Conservation (phyloP, 495 filamentous ascomycete species). For the Sphaerosporella brunnea region DNA sequence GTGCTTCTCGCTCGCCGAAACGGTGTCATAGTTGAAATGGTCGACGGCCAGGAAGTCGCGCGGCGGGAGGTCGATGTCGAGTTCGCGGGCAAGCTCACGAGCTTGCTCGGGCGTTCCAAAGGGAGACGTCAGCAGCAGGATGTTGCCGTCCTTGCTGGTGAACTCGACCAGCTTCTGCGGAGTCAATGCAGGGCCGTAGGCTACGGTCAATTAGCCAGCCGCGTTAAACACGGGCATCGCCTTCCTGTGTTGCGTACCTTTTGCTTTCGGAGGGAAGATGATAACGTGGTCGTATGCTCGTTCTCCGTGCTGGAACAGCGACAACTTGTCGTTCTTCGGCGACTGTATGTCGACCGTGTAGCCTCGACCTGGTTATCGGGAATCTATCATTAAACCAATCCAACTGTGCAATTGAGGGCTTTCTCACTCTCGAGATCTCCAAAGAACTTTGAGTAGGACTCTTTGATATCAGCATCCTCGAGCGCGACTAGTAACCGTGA, state of each 20-base stretch:
- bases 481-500: constrained; percentile 68
- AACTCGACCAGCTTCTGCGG: constrained; percentile 79
- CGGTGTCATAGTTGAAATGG: constrained; percentile 81
- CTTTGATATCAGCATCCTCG: constrained; percentile 65
- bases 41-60: constrained; percentile 71
- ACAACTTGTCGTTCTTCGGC: constrained; percentile 65
- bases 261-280: constrained; percentile 70
- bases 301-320: constrained; percentile 74
- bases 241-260: no score
- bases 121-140: constrained; percentile 68
- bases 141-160: constrained; percentile 76
- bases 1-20: constrained; percentile 61
- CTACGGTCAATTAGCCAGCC: no score
- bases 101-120: constrained; percentile 55
- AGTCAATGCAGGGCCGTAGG: constrained; percentile 71
- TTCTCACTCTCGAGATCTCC: constrained; percentile 68
- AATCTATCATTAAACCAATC: no score
- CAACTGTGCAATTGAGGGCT: no score
- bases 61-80: constrained; percentile 76
- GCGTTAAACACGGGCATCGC: no score
- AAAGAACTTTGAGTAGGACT: constrained; percentile 64
- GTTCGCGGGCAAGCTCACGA: constrained; percentile 69
- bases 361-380: constrained; percentile 62
- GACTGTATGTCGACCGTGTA: constrained; percentile 65
- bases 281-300: constrained; percentile 78